Evolutionary conservation across 768 basidiomycete genomes (phyloP).

Genomic region (Suillus subalutaceus): DNA sequence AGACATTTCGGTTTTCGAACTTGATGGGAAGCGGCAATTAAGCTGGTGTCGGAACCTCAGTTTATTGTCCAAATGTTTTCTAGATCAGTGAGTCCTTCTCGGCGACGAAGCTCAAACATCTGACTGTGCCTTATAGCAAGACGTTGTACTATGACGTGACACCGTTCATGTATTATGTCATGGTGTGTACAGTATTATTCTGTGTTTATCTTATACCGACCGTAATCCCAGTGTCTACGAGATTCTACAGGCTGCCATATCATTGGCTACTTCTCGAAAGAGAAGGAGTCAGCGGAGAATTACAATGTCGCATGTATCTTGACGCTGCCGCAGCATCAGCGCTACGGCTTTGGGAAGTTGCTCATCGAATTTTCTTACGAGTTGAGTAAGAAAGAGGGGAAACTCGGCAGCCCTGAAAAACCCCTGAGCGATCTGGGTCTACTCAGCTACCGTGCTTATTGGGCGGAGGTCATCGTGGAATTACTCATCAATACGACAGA

Average conservation of each 20-base stretch:
- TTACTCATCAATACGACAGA: constrained; percentile 70
- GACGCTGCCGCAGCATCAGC: constrained; percentile 97
- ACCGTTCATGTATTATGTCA: constrained; percentile 99
- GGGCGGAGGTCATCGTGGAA: constrained; percentile 96
- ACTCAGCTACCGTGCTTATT: constrained; percentile 92
- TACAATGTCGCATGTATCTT: constrained; percentile 99
- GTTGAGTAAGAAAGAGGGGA: constrained; percentile 93
- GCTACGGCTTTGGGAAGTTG: constrained; percentile 92
- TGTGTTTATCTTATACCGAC: constrained; percentile 17
- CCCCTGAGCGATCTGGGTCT: constrained; percentile 94
- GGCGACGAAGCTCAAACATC: constrained; percentile 1
- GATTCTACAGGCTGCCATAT: constrained; percentile 92
- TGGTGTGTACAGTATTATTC: constrained; percentile 56
- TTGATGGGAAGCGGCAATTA: constrained; percentile 94
- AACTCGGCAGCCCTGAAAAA: constrained; percentile 97
- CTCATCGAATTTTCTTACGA: constrained; percentile 99
- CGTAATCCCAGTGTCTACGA: constrained; percentile 61
- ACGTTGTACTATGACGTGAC: constrained; percentile 99
- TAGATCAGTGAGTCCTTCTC: constrained; percentile 81
- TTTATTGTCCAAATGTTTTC: constrained; percentile 95
- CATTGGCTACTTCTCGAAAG: constrained; percentile 98
- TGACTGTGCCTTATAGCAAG: constrained; percentile 58
- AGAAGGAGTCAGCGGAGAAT: constrained; percentile 96
- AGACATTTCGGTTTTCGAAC: constrained; percentile 97
- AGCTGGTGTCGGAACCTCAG: constrained; percentile 98